Percentiles rank a stretch among this genome's conserved stretches.
Conservation (phyloP, 2,329 filamentous ascomycete species). For the Phaeoacremonium minimum region DNA sequence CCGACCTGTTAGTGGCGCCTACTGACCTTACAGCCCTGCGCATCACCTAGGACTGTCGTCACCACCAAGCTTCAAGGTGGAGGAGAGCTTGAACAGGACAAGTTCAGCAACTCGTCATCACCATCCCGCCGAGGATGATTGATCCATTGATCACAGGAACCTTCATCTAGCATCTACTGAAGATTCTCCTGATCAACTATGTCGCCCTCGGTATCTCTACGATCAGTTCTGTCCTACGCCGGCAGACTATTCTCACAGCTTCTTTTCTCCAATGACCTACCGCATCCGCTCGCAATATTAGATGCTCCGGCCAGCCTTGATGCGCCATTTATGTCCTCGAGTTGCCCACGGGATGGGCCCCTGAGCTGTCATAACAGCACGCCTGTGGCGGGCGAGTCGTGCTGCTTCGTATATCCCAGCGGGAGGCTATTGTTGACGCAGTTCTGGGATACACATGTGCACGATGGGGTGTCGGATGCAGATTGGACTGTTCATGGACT, state of each 20-base stretch:
- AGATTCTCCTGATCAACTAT: slow-evolving; percentile 6
- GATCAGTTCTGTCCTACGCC: slow-evolving; percentile 24
- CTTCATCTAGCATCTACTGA: slow-evolving; percentile 3
- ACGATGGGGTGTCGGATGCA: slow-evolving; percentile 32
- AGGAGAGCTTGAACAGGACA: too few relatives aligned
- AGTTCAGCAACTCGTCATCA: too few relatives aligned
- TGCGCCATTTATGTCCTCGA: not conserved
- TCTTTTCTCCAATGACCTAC: slow-evolving; percentile 17
- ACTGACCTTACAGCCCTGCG: too few relatives aligned
- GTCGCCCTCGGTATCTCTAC: slow-evolving; percentile 19
- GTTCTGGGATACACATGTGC: slow-evolving; percentile 36
- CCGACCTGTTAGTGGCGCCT: too few relatives aligned
- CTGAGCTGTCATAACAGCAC: slow-evolving; percentile 34
- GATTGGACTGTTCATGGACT: slow-evolving; percentile 41
- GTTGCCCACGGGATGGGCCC: slow-evolving; percentile 22
- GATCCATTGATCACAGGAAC: too few relatives aligned
- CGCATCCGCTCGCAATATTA: slow-evolving; percentile 14
- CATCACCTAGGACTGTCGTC: too few relatives aligned
- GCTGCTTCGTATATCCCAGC: slow-evolving; percentile 36
- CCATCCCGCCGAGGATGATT: too few relatives aligned
- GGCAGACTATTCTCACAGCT: slow-evolving; percentile 26
- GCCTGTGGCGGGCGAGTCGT: slow-evolving; percentile 26
- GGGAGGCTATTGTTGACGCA: slow-evolving; percentile 36
- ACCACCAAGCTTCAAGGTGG: too few relatives aligned
- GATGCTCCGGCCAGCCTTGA: too few relatives aligned